Percentiles rank a stretch among this genome's conserved stretches.
Conservation (phyloP, 352 stramenopile genomes). For the Pythium aquatile region DNA sequence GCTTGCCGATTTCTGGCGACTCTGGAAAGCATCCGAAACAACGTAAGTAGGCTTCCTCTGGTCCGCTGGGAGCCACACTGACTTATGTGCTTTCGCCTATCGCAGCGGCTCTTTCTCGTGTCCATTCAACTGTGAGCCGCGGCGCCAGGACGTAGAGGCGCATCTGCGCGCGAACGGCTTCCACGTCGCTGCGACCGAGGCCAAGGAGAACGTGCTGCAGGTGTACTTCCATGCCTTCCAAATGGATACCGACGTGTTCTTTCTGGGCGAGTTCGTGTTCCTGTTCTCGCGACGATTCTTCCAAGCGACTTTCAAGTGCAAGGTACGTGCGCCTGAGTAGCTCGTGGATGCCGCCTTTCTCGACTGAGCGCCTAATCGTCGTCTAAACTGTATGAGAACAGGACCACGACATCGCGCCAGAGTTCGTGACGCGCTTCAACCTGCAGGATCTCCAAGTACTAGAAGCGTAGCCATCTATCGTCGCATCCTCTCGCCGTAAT, state of each 20-base stretch:
- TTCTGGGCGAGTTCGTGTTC: conserved; percentile 78
- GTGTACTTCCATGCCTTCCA: conserved; percentile 69
- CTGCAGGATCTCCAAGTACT: conserved; percentile 60
- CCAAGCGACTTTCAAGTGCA: conserved; percentile 82
- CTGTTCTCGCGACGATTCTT: conserved; percentile 74
- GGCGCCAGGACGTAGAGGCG: conserved; percentile 36
- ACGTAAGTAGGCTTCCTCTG: conserved; percentile 36
- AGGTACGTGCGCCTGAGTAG: conserved; percentile 32
- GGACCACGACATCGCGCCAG: conserved; percentile 46
- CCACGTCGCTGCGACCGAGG: conserved; percentile 52
- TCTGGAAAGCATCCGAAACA: conserved; percentile 66
- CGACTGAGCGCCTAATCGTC: background rate
- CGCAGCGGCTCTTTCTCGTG: conserved; percentile 74
- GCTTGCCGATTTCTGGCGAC: conserved; percentile 34
- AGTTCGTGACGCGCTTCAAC: conserved; percentile 74
- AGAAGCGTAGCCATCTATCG: conserved; percentile 19
- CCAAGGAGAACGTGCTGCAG: conserved; percentile 57
- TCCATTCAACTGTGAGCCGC: conserved; percentile 55
- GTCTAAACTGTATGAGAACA: conserved; percentile 8
- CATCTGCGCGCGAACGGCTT: conserved; percentile 53
- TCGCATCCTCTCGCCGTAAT: background rate
- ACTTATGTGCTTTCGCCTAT: background rate
- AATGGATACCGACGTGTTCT: conserved; percentile 42
- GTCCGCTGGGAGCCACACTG: too few relatives aligned
- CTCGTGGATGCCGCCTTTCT: conserved; percentile 4